Percentiles rank a stretch among this genome's conserved stretches.
phyloP scores from a whole-genome alignment of 306 rosid species.

The Cicer bijugum region DNA sequence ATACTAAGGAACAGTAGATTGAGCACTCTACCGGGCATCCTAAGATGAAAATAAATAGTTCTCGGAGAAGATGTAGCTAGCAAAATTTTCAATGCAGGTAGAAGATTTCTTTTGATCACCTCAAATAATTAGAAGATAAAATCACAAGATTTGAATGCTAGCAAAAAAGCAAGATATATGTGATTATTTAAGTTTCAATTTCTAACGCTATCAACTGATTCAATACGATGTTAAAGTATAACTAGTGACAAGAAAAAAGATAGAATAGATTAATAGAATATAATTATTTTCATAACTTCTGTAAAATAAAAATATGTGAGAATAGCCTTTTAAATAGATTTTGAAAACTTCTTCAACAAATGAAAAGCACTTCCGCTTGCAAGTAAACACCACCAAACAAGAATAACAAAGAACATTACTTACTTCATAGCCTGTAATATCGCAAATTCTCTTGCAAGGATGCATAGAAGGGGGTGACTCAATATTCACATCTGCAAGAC shows the following conservation, averaged over 20 bases:
- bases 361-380: neutral
- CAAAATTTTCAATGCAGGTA: neutral
- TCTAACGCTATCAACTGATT: slow-evolving; percentile 14
- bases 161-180: neutral
- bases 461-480: slow-evolving; percentile 92
- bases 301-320: neutral
- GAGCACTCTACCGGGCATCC: slow-evolving; percentile 21
- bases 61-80: slow-evolving; percentile 1
- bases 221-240: slow-evolving; percentile 2
- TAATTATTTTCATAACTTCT: neutral
- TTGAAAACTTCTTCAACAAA: too few species aligned
- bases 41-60: slow-evolving; percentile 6
- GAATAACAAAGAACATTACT: slow-evolving; percentile 33
- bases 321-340: neutral
- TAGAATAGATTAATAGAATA: neutral
- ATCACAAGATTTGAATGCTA: too few species aligned
- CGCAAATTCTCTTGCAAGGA: slow-evolving; percentile 90
- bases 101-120: neutral
- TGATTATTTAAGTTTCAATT: slow-evolving; percentile 15
- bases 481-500: slow-evolving; percentile 74
- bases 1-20: neutral
- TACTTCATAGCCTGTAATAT: slow-evolving; percentile 91
- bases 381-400: neutral
- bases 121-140: neutral
- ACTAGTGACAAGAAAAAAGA: neutral